Evolutionary conservation across 2,329 filamentous ascomycete species (phyloP), one percentile per base, ranked within the genome.

Genomic region (Tympanopsis confertula): DNA sequence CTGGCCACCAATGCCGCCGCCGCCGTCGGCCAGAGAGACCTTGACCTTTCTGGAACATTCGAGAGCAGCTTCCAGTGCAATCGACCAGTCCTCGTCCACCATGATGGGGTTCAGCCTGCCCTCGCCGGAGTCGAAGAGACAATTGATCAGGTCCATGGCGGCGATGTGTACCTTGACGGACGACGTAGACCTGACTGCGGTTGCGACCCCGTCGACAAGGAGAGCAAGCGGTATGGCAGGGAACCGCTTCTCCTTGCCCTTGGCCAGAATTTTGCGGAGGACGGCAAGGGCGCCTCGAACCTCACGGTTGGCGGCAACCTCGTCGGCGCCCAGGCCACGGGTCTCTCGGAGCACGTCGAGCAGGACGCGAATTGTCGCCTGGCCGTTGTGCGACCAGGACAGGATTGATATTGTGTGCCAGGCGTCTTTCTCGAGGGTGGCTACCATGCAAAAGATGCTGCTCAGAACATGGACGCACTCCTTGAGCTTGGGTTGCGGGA

Each of bases 341-440:
- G 69, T 62, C 38, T 66, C 65, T 30, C 67, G 66, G 18, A 82
- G 58, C 12, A 79, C 71, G 39, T 79, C 71, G 20, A 86, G 62
- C 17, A 86, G 57, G 18, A 80, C 70, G 39, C 74, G 68, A 35
- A 86, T 68, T 2, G 79, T 78, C 24, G 72, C 73, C 44, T 83
- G 78, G 15, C 81, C 81, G 44, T 85, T 75, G 51, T 86, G 82
- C 1, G 82, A 86, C 48, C 68, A 77, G 61, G 79, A 80, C 0
- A 88, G 63, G 44, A 85, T 81, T 50, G 71, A 68, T 20, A 87
- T 63, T 1, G 78, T 79, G 42, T 75, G 73, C 82, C 82, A 87
- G 3, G 82, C 70, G 29, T 72, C 67, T 43, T 78, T 74, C 41
- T 74, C 65, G 10, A 84, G 65, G 35, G 59, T 63, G 12, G 63